Evolutionary conservation across 345 rosid genomes (phyloP).

Genomic region (Punica granatum): DNA sequence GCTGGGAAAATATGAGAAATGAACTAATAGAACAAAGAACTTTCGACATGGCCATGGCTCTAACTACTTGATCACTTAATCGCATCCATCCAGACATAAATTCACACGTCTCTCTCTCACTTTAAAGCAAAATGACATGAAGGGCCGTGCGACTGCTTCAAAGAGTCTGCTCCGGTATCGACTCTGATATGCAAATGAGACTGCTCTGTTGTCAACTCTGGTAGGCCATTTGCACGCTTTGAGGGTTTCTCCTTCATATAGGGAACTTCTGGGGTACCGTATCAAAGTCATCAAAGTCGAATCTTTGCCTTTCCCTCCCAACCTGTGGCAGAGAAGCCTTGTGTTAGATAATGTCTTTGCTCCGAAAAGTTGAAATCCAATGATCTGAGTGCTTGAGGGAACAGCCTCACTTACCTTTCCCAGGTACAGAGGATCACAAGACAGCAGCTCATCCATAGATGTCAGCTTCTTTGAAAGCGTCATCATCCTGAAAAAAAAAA

Average conservation of each 20-base stretch:
- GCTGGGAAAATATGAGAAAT: no score
- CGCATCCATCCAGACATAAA: no score
- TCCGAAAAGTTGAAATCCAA: not conserved
- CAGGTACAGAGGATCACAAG: slow-evolving; percentile 74
- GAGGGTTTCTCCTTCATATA: slow-evolving; percentile 24
- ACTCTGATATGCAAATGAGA: no score
- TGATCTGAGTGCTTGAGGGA: not conserved
- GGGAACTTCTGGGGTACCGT: slow-evolving; percentile 81
- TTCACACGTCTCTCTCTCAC: no score
- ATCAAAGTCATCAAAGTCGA: slow-evolving; percentile 91
- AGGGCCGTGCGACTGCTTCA: no score
- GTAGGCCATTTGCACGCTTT: not conserved
- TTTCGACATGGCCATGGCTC: no score
- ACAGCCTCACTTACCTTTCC: slow-evolving; percentile 49
- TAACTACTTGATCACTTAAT: no score
- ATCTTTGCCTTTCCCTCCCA: slow-evolving; percentile 85
- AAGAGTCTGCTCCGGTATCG: not conserved
- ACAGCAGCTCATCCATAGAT: slow-evolving; percentile 65
- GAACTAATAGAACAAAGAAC: no score
- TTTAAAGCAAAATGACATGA: no score
- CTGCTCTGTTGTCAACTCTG: not conserved
- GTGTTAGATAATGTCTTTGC: not conserved
- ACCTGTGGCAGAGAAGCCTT: slow-evolving; percentile 33
- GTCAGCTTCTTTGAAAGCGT: slow-evolving; percentile 73
- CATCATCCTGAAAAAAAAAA: slow-evolving; percentile 50